Base-by-base conservation (phyloP, 352 stramenopile species). In the Globisporangium canariense region DNA sequence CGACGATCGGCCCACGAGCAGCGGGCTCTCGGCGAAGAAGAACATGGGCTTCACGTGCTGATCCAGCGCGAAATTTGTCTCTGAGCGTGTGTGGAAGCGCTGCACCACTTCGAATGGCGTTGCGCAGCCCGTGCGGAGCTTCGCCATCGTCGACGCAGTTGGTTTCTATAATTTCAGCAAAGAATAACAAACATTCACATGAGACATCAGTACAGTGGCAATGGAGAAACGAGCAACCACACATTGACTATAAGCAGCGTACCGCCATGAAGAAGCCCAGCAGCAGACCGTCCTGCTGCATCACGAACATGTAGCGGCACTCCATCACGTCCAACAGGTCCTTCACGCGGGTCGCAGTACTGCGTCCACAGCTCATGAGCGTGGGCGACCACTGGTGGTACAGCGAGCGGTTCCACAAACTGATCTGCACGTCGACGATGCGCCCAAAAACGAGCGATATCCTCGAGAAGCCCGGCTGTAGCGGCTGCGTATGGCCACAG, bases 351-450 rank as follows among this genome's bases (percentile, higher is more conserved):
- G 76, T 70, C 11, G 65, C 61, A 4, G 54, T 34, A n/a, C 41
- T 47, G 2, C 54, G 52, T 11, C 60, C 64, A 16, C 54, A 45
- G 13, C 13, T 49, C 13, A 70, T 8, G n/a, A 81, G 49, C 8
- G 61, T 43, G 28, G 62, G 57, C 5, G 43, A 30, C 65, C 72
- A 83, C 38, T 89, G 76, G 20, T 73, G 64, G 49, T 73, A 80
- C 63, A 91, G 73, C 65, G 78, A 89, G 43, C 74, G 69, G 58
- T 93, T 93, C 83, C 83, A 93, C n/a, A 74, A 46, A 30, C 74
- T 65, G 34, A 93, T 86, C 34, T 79, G 75, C 14, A 92, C 73
- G 34, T 88, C 66, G 14, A 93, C 58, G 20, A 76, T 63, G 25
- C 83, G 78, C 14, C 79, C 66, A 63, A 93, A 83, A 32, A 88